Conservation (phyloP, 1,139 yeast genomes). For the Kodamaea anthophila region DNA sequence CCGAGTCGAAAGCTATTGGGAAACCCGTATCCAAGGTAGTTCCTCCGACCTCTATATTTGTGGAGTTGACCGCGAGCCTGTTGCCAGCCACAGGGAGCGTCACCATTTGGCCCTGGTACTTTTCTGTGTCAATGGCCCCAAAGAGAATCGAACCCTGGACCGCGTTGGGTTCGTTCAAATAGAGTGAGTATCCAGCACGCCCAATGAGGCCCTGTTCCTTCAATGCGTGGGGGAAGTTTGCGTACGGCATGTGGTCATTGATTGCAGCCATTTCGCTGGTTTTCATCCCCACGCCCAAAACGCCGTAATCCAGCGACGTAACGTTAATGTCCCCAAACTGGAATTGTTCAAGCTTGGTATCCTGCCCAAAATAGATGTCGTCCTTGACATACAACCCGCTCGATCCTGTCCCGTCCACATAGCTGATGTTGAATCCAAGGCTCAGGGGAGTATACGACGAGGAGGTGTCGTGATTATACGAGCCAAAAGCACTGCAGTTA, state of each 20-base stretch:
- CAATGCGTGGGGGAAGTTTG: constrained; percentile 10
- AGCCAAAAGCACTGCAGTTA: constrained; percentile 1
- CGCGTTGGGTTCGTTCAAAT: constrained; percentile 34
- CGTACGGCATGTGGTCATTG: constrained; percentile 1
- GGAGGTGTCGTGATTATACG: constrained; percentile 2
- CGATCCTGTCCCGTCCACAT: constrained; percentile 14
- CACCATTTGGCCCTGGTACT: constrained; percentile 12
- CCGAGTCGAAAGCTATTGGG: constrained; percentile 5
- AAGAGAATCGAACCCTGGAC: constrained; percentile 29
- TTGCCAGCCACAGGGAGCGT: constrained; percentile 4
- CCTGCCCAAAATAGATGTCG: constrained; percentile 10
- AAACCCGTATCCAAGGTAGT: constrained; percentile 1
- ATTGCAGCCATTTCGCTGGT: constrained; percentile 3
- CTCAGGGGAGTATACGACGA: not conserved
- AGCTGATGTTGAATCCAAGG: constrained; percentile 11
- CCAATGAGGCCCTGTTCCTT: constrained; percentile 9
- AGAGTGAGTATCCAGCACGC: constrained; percentile 8
- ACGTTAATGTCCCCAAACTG: constrained; percentile 15
- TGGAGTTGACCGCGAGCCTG: constrained; percentile 3
- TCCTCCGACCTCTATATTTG: constrained; percentile 1
- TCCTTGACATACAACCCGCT: constrained; percentile 16
- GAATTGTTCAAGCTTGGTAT: constrained; percentile 8
- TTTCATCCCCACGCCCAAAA: constrained; percentile 14
- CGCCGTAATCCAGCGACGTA: constrained; percentile 10
- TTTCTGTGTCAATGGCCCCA: constrained; percentile 18